Base-by-base conservation (phyloP, 2,329 filamentous ascomycete species). In the Emydomyces testavorans region DNA sequence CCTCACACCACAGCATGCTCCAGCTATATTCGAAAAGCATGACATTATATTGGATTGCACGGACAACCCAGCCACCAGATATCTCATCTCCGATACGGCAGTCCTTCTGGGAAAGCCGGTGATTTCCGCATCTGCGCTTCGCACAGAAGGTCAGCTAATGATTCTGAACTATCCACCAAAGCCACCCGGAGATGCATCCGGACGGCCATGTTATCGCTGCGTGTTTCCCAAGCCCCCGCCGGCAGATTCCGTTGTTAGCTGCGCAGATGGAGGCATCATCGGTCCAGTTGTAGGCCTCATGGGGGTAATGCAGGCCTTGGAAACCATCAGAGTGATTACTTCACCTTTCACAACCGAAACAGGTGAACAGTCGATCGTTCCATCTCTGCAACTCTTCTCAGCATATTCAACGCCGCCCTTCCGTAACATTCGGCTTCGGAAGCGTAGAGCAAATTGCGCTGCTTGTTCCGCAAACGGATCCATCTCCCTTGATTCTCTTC, bases 21-120 rank as follows among this genome's bases (percentile, higher is more conserved):
- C 78, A 5, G 63, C 71, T 0, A 79, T 87, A 34, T 77, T 94
- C 48, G 66, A 71, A 0, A 57, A 70, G 3, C 96, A 94, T 61
- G 86, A 94, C 57, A 57, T 95, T 0, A 79, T 96, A 1, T 78
- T 98, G 10, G 92, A 98, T 65, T 98, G 92, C 63, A 96, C 90
- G 7, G 92, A 98, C 65, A 88, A 90, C 54, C 90, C 92, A 0
- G 83, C 85, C 1, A 85, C 87, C 0, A 84, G 92, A 36, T 96
- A 98, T 63, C 76, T 96, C 38, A 85, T 96, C 54, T 94, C 87
- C 0, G 92, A 98, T 61, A 78, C 84, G 13, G 93, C 87, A 56
- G 83, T 95, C 7, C 71, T 94, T 3, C 72, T 89, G 0, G 69
- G 74, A 2, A 92, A 87, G 59, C 80, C 86, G 0, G 76, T 98